Conservation (phyloP, 2,329 filamentous ascomycete genomes). For the Aspergillus melleus region DNA sequence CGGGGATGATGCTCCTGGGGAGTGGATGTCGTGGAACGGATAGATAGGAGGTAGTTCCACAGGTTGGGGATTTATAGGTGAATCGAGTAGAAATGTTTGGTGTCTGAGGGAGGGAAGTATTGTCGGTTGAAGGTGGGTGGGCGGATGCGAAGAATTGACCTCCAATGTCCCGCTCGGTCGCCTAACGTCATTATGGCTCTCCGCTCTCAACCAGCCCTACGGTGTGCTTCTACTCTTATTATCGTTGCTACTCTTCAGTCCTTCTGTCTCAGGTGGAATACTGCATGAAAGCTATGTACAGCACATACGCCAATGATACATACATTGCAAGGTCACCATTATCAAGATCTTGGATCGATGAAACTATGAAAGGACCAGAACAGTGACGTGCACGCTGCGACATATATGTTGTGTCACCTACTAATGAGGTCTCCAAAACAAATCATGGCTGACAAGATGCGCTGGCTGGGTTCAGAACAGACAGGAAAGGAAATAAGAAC, state of each 20-base stretch:
- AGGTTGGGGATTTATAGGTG: neutral
- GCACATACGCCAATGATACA: slow-evolving; percentile 29
- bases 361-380: slow-evolving; percentile 21
- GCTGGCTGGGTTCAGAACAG: slow-evolving; percentile 16
- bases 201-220: neutral
- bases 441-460: slow-evolving; percentile 21
- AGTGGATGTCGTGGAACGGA: neutral
- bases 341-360: slow-evolving; percentile 19
- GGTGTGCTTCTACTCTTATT: neutral
- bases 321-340: slow-evolving; percentile 30
- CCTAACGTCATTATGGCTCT: neutral
- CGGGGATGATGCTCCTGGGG: neutral
- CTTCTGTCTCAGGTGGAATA: neutral
- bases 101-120: neutral
- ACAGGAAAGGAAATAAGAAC: slow-evolving; percentile 16
- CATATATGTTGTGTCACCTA: slow-evolving; percentile 22
- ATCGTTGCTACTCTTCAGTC: too few relatives aligned
- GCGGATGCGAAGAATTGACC: neutral
- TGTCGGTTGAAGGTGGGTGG: neutral
- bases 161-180: neutral
- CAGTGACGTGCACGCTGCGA: slow-evolving; percentile 21
- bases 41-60: too few relatives aligned
- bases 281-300: slow-evolving; percentile 34
- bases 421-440: slow-evolving; percentile 22
- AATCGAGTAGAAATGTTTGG: neutral